These are phyloP conservation scores for Alternaria rosae DNA, from an alignment of 2,329 filamentous ascomycete genomes.

Conservation along the genomic window DNA sequence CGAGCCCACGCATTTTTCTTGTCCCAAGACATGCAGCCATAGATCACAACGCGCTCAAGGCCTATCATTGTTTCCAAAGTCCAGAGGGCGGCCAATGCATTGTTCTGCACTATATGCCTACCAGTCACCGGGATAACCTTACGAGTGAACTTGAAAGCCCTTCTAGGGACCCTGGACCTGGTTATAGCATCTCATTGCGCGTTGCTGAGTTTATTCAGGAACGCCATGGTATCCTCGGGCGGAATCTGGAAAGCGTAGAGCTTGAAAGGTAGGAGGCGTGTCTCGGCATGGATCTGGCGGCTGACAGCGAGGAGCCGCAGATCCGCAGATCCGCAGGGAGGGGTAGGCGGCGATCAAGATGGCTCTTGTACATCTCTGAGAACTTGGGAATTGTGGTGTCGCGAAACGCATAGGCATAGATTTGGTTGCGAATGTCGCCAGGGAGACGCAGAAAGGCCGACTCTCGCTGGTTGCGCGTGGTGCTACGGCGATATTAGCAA, in stretches of 20 bases:
- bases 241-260: background rate
- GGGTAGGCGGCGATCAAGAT: background rate
- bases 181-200: background rate
- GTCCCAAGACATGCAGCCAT: background rate
- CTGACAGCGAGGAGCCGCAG: background rate
- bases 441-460: background rate
- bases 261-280: background rate
- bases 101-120: background rate
- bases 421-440: background rate
- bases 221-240: background rate
- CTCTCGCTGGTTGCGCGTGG: background rate
- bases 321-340: background rate
- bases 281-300: background rate
- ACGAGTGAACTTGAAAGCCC: background rate
- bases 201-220: background rate
- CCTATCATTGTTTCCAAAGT: background rate
- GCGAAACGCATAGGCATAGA: background rate
- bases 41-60: background rate
- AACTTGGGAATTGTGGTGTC: background rate
- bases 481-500: background rate
- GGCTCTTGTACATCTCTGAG: rapidly evolving
- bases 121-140: background rate
- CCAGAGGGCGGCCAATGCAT: background rate
- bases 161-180: background rate
- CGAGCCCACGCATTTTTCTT: background rate